A percentile compares a stretch with the other conserved stretches of the same genome.
phyloP scores from a whole-genome alignment of 2,329 filamentous ascomycete species.

The Helotiales sp. region DNA sequence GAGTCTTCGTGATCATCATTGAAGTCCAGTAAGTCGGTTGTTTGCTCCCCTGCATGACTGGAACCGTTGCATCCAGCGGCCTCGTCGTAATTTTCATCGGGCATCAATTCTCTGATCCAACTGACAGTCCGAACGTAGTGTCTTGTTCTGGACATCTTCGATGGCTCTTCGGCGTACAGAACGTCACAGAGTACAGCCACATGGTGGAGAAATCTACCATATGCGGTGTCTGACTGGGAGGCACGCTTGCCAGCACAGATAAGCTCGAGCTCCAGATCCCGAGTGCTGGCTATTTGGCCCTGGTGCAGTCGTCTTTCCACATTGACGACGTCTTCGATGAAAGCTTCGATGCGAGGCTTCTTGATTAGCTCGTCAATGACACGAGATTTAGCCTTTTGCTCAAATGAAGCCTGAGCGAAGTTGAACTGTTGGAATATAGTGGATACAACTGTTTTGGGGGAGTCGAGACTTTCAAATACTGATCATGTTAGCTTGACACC shows the following conservation, averaged over 20 bases:
- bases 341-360: constrained; percentile 28
- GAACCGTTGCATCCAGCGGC: constrained; percentile 9
- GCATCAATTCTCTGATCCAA: constrained; percentile 31
- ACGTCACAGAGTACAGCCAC: constrained; percentile 30
- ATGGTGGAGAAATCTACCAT: constrained; percentile 27
- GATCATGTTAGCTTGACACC: constrained; percentile 12
- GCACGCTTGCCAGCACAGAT: constrained; percentile 36
- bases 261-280: constrained; percentile 35
- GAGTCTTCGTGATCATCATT: constrained; percentile 15
- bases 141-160: constrained; percentile 19
- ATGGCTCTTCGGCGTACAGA: constrained; percentile 25
- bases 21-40: constrained; percentile 14
- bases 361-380: constrained; percentile 36
- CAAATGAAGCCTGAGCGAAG: constrained; percentile 27
- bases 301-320: constrained; percentile 29
- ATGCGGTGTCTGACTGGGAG: constrained; percentile 31
- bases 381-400: constrained; percentile 24
- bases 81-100: constrained; percentile 30
- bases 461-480: constrained; percentile 32
- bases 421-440: constrained; percentile 2
- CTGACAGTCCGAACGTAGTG: constrained; percentile 33
- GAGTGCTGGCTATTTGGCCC: constrained; percentile 27
- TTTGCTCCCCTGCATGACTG: constrained; percentile 1
- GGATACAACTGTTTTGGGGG: neutral
- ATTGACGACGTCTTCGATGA: constrained; percentile 32